Base-by-base conservation (phyloP, 352 stramenopile genomes). In the Phytophthora parvispora region DNA sequence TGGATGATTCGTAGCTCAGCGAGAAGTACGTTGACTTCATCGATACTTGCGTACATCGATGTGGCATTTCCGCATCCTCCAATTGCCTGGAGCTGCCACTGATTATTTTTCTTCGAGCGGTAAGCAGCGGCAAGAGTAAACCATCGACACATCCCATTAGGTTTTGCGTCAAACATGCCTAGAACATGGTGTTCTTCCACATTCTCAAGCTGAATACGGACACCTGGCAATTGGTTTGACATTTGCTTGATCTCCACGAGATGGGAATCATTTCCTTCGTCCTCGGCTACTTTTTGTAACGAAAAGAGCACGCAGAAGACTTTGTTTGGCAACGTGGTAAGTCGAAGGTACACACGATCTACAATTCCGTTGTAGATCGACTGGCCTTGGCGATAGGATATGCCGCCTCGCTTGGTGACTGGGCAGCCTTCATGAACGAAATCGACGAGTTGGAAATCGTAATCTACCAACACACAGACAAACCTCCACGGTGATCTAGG, bases 401-500 rank as follows among this genome's bases (percentile, higher is more conserved):
- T 54, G 4, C 55, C 70, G 28, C 64, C 73, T 8, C 78, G 68
- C 10, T 78, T 65, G 0, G 81, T 77, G 22, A 71, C 43, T 8
- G 79, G 72, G 16, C 77, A 84, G 6, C 77, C 69, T 63, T 87
- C 83, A 32, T 90, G 83, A 29, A 91, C 69, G 52, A 89, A 90
- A 48, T 91, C 83, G 18, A 90, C 66, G 2, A 92, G 55, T 28
- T 92, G 83, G 4, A 87, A 79, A 34, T 91, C 83, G 45, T 88
- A 76, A 25, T 89, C 84, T 18, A 92, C 67, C 6, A 90, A 38
- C n/a, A 90, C 40, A 20, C 62, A 75, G 12, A 87, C 67, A 48
- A 89, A 92, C n/a, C 72, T 69, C 83, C 83, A 91, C 10, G 67
- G 68, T 15, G 82, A 81, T 34, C 56, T 72, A 0, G 29, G 20